Evolutionary conservation across 257 asterid species (phyloP).

Genomic region (Solanum medicagineum): DNA sequence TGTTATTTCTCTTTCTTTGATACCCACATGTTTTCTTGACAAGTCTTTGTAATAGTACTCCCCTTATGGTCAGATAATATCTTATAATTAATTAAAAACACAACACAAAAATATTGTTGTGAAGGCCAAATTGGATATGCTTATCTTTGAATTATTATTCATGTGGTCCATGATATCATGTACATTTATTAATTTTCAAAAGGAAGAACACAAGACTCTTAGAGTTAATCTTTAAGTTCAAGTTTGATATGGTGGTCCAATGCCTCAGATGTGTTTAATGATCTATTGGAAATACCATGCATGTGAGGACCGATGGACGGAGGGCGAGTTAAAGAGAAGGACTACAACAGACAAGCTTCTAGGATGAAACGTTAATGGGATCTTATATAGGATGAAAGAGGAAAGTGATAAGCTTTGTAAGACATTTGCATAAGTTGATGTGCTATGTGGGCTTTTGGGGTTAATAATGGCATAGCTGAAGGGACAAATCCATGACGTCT

Average conservation of each 20-base stretch:
- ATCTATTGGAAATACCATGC: background rate
- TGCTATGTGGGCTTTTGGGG: background rate
- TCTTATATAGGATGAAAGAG: background rate
- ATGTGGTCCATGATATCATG: background rate
- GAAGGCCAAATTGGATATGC: background rate
- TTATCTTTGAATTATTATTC: background rate
- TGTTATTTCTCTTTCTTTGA: constrained; percentile 18
- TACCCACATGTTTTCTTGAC: constrained; percentile 30
- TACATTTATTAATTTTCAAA: background rate
- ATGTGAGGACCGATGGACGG: background rate
- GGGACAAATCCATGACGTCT: background rate
- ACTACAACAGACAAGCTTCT: background rate
- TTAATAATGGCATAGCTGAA: background rate
- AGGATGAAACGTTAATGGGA: background rate
- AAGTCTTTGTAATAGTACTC: constrained; percentile 24
- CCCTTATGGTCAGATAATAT: background rate
- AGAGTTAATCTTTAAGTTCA: background rate
- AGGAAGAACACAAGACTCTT: background rate
- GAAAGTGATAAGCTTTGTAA: background rate
- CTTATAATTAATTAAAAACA: background rate
- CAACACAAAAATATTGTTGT: background rate
- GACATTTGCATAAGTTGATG: background rate
- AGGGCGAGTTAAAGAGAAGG: background rate
- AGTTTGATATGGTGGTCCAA: background rate
- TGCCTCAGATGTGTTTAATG: background rate